Evolutionary conservation across 306 rosid species (phyloP).

Genomic region (Morella rubra): DNA sequence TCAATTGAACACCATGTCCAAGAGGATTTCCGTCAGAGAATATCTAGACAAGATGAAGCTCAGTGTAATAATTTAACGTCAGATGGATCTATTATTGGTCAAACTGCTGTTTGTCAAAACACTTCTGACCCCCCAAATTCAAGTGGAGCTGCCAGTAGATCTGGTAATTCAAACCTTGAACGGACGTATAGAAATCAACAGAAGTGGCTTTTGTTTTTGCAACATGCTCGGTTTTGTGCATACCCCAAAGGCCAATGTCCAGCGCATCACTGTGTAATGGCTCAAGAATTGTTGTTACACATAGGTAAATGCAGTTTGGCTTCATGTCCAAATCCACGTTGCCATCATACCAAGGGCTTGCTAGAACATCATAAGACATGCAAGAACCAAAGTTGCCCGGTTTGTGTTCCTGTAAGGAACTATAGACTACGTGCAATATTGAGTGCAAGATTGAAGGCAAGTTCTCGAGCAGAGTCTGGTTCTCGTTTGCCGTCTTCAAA

Average conservation of each 20-base stretch:
- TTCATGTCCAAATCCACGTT: constrained; percentile 56
- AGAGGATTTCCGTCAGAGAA: constrained; percentile 50
- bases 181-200: constrained; percentile 65
- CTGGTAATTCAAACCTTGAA: constrained; percentile 19
- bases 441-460: constrained; percentile 29
- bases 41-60: constrained; percentile 69
- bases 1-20: constrained; percentile 46
- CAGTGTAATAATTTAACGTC: constrained; percentile 78
- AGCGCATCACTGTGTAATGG: constrained; percentile 55
- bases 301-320: constrained; percentile 48
- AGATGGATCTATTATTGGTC: constrained; percentile 66
- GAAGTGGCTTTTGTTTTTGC: constrained; percentile 87
- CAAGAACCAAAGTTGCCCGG: constrained; percentile 68
- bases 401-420: constrained; percentile 71
- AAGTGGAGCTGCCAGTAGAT: constrained; percentile 24
- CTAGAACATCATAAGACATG: constrained; percentile 68
- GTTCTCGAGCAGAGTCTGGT: constrained; percentile 33
- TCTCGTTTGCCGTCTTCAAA: constrained; percentile 57
- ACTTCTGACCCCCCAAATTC: constrained; percentile 44
- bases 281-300: constrained; percentile 74
- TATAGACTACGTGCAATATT: constrained; percentile 39
- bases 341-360: constrained; percentile 70
- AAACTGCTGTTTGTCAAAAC: constrained; percentile 48
- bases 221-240: constrained; percentile 77
- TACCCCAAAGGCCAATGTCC: constrained; percentile 84